phyloP scores from a whole-genome alignment of 257 asterid species.

The Solanum lignicaule region DNA sequence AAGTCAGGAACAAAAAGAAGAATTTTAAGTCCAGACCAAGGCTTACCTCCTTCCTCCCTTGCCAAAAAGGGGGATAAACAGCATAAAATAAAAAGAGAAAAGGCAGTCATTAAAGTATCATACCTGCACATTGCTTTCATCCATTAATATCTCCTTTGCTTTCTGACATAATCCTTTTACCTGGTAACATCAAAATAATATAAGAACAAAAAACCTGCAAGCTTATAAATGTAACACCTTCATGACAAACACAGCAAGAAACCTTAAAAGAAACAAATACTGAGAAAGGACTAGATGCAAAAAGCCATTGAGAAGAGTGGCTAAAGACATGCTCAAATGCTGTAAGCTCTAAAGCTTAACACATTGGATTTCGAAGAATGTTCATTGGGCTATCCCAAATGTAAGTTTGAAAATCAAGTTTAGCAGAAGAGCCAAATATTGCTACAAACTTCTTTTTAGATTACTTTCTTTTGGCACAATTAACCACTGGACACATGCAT shows the following conservation, averaged over 20 bases:
- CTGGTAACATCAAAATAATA: constrained; percentile 20
- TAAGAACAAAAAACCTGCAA: background rate
- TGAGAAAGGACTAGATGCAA: background rate
- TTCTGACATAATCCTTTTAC: constrained; percentile 60
- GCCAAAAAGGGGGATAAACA: background rate
- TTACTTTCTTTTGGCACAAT: background rate
- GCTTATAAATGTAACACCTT: background rate
- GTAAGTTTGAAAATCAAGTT: background rate
- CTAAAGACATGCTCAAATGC: background rate
- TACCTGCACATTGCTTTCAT: constrained; percentile 78
- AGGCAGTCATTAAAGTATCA: background rate
- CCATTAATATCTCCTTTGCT: constrained; percentile 73
- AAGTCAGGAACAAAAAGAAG: background rate
- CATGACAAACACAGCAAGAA: background rate
- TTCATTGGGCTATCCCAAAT: background rate
- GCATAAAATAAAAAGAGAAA: background rate
- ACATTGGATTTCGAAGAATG: background rate
- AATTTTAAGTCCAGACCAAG: background rate
- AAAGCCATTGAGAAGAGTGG: background rate
- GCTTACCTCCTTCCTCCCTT: background rate
- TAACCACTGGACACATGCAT: background rate
- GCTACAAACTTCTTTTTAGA: background rate
- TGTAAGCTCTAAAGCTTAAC: background rate
- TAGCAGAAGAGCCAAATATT: background rate
- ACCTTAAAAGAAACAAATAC: background rate